These are phyloP conservation scores for Coniosporium apollinis DNA, from an alignment of 495 filamentous ascomycete species.

Conservation along the genomic window DNA sequence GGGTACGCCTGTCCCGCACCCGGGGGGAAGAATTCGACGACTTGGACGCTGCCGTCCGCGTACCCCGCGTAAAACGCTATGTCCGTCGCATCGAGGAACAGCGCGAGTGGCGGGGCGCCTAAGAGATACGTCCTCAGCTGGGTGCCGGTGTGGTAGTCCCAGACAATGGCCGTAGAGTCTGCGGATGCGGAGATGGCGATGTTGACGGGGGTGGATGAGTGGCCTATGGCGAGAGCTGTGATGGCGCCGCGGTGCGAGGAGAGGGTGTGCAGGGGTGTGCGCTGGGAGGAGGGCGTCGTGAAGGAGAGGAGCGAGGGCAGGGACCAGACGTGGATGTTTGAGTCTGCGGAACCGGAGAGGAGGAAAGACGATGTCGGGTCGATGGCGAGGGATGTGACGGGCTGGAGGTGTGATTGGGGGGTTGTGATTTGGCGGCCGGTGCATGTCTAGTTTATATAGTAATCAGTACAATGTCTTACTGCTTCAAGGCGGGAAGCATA, in stretches of 20 bases:
- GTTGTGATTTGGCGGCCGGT: slow-evolving; percentile 80
- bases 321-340: slow-evolving; percentile 82
- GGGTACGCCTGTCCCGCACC: slow-evolving; percentile 3
- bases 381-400: slow-evolving; percentile 57
- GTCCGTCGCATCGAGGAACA: slow-evolving; percentile 68
- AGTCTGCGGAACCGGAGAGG: slow-evolving; percentile 75
- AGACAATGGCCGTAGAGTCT: slow-evolving; percentile 69
- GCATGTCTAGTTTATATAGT: no score
- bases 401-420: slow-evolving; percentile 72
- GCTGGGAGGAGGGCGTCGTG: slow-evolving; percentile 23
- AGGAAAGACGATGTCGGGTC: slow-evolving; percentile 60
- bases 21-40: slow-evolving; percentile 52
- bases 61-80: slow-evolving; percentile 69
- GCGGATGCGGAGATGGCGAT: slow-evolving; percentile 62
- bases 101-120: slow-evolving; percentile 47
- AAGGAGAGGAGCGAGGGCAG: slow-evolving; percentile 55
- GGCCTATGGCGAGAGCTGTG: slow-evolving; percentile 48
- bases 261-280: slow-evolving; percentile 43
- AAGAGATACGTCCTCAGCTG: slow-evolving; percentile 67
- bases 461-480: not conserved
- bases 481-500: no score
- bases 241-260: slow-evolving; percentile 69
- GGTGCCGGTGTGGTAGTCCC: slow-evolving; percentile 70
- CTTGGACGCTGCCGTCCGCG: slow-evolving; percentile 67
- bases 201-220: slow-evolving; percentile 49